A percentile compares a stretch with the other conserved stretches of the same genome.
These are phyloP conservation scores for Thuidium tamariscinum DNA, from an alignment of 225 moss, liverwort and hornwort species.

Conservation along the genomic window DNA sequence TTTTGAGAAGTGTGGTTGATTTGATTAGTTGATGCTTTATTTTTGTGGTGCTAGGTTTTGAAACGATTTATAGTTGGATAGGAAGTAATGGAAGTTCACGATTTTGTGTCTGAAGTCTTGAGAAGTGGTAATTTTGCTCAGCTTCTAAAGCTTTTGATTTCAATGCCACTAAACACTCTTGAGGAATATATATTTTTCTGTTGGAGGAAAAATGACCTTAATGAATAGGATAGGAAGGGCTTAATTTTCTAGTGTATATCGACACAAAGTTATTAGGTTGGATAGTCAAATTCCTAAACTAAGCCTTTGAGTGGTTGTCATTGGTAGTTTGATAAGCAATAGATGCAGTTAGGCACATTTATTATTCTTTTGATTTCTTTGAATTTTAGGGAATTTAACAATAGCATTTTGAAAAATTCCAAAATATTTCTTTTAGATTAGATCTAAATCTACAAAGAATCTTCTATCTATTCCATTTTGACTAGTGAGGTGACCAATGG, in stretches of 20 bases:
- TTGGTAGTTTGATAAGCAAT: neutral
- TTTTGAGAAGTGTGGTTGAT: neutral
- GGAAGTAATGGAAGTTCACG: neutral
- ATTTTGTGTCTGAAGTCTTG: neutral
- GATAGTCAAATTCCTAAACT: neutral
- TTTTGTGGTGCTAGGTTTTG: too few species aligned
- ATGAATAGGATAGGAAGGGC: rapidly evolving
- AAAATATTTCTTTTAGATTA: neutral
- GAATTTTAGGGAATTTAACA: rapidly evolving
- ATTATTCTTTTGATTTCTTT: neutral
- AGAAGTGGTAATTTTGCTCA: too few species aligned
- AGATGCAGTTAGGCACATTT: rapidly evolving
- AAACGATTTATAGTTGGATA: neutral
- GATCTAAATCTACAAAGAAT: neutral
- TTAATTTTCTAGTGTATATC: too few species aligned
- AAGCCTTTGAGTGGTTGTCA: rapidly evolving
- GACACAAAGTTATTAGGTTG: rapidly evolving
- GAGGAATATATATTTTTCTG: rapidly evolving
- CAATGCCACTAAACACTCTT: neutral
- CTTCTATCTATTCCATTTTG: neutral
- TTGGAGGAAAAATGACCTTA: too few species aligned
- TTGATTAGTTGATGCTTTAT: neutral
- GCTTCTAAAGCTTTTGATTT: too few species aligned
- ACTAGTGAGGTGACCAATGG: too few species aligned
- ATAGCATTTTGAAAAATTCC: too few species aligned